Base-by-base conservation (phyloP, 352 stramenopile species). In the Globisporangium paroecandrum region DNA sequence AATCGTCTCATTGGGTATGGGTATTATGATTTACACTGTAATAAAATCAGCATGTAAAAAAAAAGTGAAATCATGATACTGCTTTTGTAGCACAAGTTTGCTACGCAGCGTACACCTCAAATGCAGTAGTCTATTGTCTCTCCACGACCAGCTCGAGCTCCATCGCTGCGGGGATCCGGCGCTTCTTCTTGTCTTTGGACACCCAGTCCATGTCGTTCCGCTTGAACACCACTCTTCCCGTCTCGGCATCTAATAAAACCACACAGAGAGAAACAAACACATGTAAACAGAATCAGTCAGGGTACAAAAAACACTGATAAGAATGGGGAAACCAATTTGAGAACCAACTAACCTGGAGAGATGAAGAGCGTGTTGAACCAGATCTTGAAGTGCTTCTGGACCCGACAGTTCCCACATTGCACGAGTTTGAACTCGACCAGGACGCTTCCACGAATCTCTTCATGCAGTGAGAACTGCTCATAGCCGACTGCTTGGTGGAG, bases 331-430 rank as follows among this genome's bases (percentile, higher is more conserved):
- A 49, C 13, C 56, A 36, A 58, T 4, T 36, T 20, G 12, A 58
- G 13, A 7, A 53, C 58, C 38, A 54, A 53, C 60, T 29, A 59
- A 85, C 77, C 68, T 60, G 69, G 70, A 2, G 57, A 20, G 62
- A 85, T 65, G 43, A 88, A 84, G 32, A 77, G 72, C 9, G 84
- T 89, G 72, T 88, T 81, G 70, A 92, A 90, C 84, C 84, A 92
- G 27, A 90, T 64, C 61, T 88, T 89, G 55, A 92, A 89, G 65
- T 92, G 75, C 38, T 89, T 89, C n/a, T 69, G 69, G 36, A 73
- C 59, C 62, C 84, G 71, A 58, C 77, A 89, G 34, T 80, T 72
- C 20, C 68, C 72, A 12, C 68, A 77, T 5, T 69, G 66, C 4
- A 80, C 51, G 34, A 74, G 71, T 49, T 77, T 83, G 65, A 90